These are phyloP conservation scores for Annulohypoxylon maeteangense DNA, from an alignment of 495 filamentous ascomycete genomes.

Conservation along the genomic window DNA sequence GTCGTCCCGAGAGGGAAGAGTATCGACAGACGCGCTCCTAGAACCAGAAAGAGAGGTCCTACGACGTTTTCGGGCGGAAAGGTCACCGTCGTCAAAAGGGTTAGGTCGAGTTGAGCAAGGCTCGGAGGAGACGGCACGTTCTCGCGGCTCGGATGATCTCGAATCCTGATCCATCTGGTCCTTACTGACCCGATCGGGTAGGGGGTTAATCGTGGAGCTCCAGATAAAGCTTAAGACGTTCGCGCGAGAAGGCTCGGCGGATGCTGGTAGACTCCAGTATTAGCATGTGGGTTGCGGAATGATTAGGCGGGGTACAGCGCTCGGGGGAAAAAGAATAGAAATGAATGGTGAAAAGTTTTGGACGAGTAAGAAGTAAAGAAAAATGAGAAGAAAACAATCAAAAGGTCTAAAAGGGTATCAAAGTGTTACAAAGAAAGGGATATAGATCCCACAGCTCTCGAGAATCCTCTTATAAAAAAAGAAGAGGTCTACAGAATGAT, in stretches of 20 bases:
- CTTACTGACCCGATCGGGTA: constrained; percentile 36
- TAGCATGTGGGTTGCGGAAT: constrained; percentile 50
- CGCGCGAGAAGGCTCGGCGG: constrained; percentile 51
- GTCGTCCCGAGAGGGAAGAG: constrained; percentile 45
- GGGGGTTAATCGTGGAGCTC: constrained; percentile 45
- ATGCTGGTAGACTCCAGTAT: constrained; percentile 48
- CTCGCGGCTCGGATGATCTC: constrained; percentile 60
- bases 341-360: constrained; percentile 14
- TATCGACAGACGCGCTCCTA: constrained; percentile 56
- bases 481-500: constrained; percentile 20
- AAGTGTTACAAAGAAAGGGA: constrained; percentile 24
- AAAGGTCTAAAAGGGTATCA: constrained; percentile 29
- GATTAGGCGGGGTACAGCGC: constrained; percentile 44
- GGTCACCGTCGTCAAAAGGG: constrained; percentile 64
- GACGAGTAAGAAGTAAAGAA: not conserved
- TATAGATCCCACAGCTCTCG: constrained; percentile 27
- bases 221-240: constrained; percentile 49
- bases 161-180: constrained; percentile 65
- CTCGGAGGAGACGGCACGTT: constrained; percentile 68
- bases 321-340: constrained; percentile 12
- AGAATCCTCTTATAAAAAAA: constrained; percentile 29
- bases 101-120: constrained; percentile 67
- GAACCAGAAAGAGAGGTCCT: constrained; percentile 56
- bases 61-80: constrained; percentile 64
- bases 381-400: not conserved